Percentiles rank a stretch among this genome's conserved stretches.
These are phyloP conservation scores for Nissolia schottii DNA, from an alignment of 306 rosid genomes.

Conservation along the genomic window DNA sequence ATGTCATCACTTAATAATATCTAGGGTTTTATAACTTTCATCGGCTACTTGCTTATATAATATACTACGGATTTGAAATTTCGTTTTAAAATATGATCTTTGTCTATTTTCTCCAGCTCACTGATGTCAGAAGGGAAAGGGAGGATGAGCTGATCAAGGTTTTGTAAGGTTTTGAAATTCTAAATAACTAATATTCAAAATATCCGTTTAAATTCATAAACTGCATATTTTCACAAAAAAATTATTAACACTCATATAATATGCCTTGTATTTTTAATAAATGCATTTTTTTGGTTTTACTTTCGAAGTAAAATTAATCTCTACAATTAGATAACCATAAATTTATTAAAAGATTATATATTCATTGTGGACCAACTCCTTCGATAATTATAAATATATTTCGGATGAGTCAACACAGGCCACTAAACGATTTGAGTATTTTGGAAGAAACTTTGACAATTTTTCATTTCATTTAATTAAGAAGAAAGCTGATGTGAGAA, in stretches of 20 bases:
- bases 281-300: background rate
- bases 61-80: background rate
- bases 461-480: background rate
- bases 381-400: background rate
- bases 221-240: background rate
- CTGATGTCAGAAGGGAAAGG: background rate
- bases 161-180: background rate
- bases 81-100: background rate
- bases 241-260: background rate
- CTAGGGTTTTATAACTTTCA: background rate
- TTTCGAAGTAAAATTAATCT: background rate
- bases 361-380: background rate
- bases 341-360: background rate
- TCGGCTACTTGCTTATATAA: background rate
- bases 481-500: background rate
- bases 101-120: background rate
- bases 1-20: background rate
- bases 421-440: background rate
- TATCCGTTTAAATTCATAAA: background rate
- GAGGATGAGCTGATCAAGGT: background rate
- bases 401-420: background rate
- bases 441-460: background rate
- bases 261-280: background rate
- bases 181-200: background rate
- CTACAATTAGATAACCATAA: background rate